phyloP scores from a whole-genome alignment of 306 rosid species.

The Amphicarpaea edgeworthii region DNA sequence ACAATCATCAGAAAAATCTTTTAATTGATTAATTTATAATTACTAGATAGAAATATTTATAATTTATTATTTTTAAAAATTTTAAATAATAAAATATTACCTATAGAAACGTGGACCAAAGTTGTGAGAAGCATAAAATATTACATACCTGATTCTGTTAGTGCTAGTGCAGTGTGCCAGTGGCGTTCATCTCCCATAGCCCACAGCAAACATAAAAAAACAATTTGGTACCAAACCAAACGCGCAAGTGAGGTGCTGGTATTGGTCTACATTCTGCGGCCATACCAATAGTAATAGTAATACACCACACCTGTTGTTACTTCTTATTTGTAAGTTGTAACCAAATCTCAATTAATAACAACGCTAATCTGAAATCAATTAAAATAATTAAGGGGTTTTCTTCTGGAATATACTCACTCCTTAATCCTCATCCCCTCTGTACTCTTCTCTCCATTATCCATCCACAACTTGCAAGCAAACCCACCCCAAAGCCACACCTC shows the following conservation, averaged over 20 bases:
- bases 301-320: neutral
- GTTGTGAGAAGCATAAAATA: neutral
- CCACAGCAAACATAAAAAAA: constrained; percentile 33
- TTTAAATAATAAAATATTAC: neutral
- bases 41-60: no score
- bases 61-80: no score
- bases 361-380: neutral
- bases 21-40: no score
- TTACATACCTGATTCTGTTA: no score
- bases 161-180: no score
- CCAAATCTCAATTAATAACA: constrained; percentile 3
- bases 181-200: constrained; percentile 48
- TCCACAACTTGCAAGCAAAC: neutral
- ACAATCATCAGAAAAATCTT: no score
- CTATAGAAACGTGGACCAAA: neutral
- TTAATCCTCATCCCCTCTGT: neutral
- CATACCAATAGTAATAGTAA: neutral
- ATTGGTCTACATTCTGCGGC: neutral
- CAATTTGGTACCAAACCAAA: constrained; percentile 34
- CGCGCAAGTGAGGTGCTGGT: constrained; percentile 31
- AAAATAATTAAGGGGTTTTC: constrained; percentile 6
- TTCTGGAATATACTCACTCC: constrained; percentile 43
- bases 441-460: constrained; percentile 15
- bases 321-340: neutral
- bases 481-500: constrained; percentile 30